Percentiles rank a stretch among this genome's conserved stretches.
These are phyloP conservation scores for Hygrophorus pudorinus DNA, from an alignment of 768 basidiomycete species.

Conservation along the genomic window DNA sequence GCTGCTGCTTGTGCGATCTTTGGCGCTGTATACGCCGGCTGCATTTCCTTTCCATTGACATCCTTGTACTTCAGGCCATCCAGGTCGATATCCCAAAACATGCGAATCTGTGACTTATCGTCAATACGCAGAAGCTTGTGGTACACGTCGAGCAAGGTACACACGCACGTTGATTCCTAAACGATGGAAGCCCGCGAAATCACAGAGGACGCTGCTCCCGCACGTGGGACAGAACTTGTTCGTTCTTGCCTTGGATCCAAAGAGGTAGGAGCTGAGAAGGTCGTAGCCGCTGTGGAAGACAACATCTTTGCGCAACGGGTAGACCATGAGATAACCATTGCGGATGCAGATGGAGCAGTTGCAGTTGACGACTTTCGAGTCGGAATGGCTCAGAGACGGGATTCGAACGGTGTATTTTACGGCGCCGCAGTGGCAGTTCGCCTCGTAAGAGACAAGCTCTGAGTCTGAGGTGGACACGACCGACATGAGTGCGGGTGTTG, in stretches of 20 bases:
- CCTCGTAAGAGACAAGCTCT: conserved; percentile 8
- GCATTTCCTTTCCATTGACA: too few relatives aligned
- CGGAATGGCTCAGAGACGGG: conserved; percentile 5
- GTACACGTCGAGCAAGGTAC: too few relatives aligned
- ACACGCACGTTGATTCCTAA: background rate
- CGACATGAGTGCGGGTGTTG: too few relatives aligned
- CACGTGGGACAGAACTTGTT: background rate
- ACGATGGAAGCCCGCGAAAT: background rate
- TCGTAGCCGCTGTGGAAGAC: background rate
- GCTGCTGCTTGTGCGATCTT: background rate
- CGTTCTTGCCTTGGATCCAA: background rate
- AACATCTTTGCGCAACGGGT: background rate
- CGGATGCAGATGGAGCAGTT: conserved; percentile 6
- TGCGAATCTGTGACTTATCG: background rate
- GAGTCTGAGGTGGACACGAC: background rate
- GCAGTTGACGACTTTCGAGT: conserved; percentile 4
- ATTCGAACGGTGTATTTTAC: conserved; percentile 10
- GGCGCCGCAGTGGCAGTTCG: conserved; percentile 14
- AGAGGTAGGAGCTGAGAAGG: background rate
- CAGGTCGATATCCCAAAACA: background rate
- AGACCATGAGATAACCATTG: conserved; percentile 11
- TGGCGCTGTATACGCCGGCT: too few relatives aligned
- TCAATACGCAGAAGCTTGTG: background rate
- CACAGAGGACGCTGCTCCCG: background rate
- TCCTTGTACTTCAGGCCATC: background rate